A percentile compares a stretch with the other conserved stretches of the same genome.
These are phyloP conservation scores for Aspergillus sclerotiicarbonarius DNA, from an alignment of 495 filamentous ascomycete genomes.

Conservation along the genomic window DNA sequence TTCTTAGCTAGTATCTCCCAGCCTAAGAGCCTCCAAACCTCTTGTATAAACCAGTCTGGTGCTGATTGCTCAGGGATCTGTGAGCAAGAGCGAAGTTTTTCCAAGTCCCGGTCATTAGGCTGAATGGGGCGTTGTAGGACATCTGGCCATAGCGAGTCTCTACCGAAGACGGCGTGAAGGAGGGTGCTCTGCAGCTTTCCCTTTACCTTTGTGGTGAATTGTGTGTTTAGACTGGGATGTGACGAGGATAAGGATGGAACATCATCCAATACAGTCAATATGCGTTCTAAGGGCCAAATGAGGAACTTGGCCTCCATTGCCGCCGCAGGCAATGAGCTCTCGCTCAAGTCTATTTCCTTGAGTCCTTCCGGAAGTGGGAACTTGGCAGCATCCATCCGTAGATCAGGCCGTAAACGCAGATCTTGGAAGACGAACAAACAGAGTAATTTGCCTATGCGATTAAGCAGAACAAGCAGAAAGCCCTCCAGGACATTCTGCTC, in stretches of 20 bases:
- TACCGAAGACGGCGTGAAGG: slow-evolving; percentile 39
- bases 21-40: slow-evolving; percentile 50
- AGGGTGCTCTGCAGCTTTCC: slow-evolving; percentile 40
- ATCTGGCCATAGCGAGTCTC: slow-evolving; percentile 22
- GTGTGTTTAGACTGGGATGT: neutral
- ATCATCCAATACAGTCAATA: slow-evolving; percentile 26
- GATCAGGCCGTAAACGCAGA: slow-evolving; percentile 23
- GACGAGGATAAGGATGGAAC: slow-evolving; percentile 3
- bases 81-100: neutral
- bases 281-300: slow-evolving; percentile 36
- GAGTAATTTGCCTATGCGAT: slow-evolving; percentile 38
- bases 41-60: slow-evolving; percentile 46
- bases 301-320: slow-evolving; percentile 36
- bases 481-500: slow-evolving; percentile 40
- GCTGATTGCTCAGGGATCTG: slow-evolving; percentile 16
- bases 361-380: slow-evolving; percentile 33
- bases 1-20: slow-evolving; percentile 40
- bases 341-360: slow-evolving; percentile 20
- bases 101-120: slow-evolving; percentile 20
- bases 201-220: slow-evolving; percentile 27
- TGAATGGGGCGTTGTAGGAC: slow-evolving; percentile 23
- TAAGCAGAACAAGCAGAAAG: slow-evolving; percentile 33
- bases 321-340: slow-evolving; percentile 17
- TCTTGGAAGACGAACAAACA: slow-evolving; percentile 38
- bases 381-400: slow-evolving; percentile 18